Conservation (phyloP, 2,329 filamentous ascomycete genomes). For the Parastagonospora nodorum region DNA sequence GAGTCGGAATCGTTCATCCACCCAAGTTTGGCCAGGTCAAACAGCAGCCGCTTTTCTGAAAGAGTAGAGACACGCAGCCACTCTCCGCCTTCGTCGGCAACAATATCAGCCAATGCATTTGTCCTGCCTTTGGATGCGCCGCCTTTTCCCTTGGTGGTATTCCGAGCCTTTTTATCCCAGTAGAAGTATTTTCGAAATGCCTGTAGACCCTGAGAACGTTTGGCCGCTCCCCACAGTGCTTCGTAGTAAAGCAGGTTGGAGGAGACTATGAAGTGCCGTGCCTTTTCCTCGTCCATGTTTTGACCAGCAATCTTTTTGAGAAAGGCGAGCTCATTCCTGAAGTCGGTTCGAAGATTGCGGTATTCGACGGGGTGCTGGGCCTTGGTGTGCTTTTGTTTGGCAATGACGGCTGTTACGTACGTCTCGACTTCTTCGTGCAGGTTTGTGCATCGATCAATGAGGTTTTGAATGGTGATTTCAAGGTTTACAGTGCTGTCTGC, state of each 20-base stretch:
- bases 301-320: slow-evolving; percentile 34
- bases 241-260: slow-evolving; percentile 71
- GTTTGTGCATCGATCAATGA: slow-evolving; percentile 45
- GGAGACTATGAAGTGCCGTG: slow-evolving; percentile 63
- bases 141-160: slow-evolving; percentile 36
- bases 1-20: slow-evolving; percentile 56
- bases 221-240: slow-evolving; percentile 67
- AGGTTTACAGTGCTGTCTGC: slow-evolving; percentile 19
- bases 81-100: slow-evolving; percentile 64
- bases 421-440: slow-evolving; percentile 50
- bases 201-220: slow-evolving; percentile 60
- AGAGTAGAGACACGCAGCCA: slow-evolving; percentile 74
- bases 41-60: slow-evolving; percentile 66
- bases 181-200: slow-evolving; percentile 55
- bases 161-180: slow-evolving; percentile 31
- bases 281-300: slow-evolving; percentile 33
- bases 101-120: slow-evolving; percentile 66
- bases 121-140: slow-evolving; percentile 52
- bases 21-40: slow-evolving; percentile 72
- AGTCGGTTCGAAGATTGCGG: slow-evolving; percentile 38
- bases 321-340: slow-evolving; percentile 43
- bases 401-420: slow-evolving; percentile 44
- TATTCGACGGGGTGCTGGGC: slow-evolving; percentile 46
- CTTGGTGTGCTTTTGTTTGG: slow-evolving; percentile 36
- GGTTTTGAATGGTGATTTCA: slow-evolving; percentile 31